These are phyloP conservation scores for Dictyostelium brefeldianum DNA, from an alignment of 78 protist genomes.

Conservation along the genomic window DNA sequence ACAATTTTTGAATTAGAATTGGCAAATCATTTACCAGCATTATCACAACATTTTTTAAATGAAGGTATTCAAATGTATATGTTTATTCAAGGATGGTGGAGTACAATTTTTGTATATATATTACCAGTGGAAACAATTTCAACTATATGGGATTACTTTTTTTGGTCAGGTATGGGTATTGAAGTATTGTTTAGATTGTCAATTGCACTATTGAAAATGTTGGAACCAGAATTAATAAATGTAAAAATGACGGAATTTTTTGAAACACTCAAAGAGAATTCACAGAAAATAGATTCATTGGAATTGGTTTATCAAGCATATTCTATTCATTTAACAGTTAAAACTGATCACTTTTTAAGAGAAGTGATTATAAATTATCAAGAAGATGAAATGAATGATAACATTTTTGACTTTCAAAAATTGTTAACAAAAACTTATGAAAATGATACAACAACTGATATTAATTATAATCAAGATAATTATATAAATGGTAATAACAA, in stretches of 20 bases:
- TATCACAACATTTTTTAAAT: constrained; percentile 21
- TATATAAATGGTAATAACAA: neutral
- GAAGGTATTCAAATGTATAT: constrained; percentile 58
- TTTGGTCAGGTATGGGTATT: constrained; percentile 50
- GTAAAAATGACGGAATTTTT: constrained; percentile 43
- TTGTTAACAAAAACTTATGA: neutral
- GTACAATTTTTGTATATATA: constrained; percentile 74
- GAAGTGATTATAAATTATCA: constrained; percentile 28
- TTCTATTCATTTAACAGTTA: constrained; percentile 11
- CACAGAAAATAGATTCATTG: constrained; percentile 14
- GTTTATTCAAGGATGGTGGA: constrained; percentile 78
- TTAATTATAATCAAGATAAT: neutral
- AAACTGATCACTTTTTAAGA: constrained; percentile 24
- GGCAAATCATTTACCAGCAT: constrained; percentile 15
- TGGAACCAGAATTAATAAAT: neutral
- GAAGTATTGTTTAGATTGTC: constrained; percentile 58
- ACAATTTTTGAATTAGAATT: constrained; percentile 57
- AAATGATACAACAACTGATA: constrained; percentile 5
- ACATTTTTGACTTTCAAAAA: constrained; percentile 14
- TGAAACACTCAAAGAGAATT: neutral
- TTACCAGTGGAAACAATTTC: constrained; percentile 51
- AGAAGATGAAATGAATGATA: constrained; percentile 29
- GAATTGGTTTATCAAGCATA: constrained; percentile 53
- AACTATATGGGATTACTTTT: constrained; percentile 64
- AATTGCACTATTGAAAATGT: constrained; percentile 29